phyloP scores from a whole-genome alignment of 805 yeast species.

The Cyberlindnera meyerae region DNA sequence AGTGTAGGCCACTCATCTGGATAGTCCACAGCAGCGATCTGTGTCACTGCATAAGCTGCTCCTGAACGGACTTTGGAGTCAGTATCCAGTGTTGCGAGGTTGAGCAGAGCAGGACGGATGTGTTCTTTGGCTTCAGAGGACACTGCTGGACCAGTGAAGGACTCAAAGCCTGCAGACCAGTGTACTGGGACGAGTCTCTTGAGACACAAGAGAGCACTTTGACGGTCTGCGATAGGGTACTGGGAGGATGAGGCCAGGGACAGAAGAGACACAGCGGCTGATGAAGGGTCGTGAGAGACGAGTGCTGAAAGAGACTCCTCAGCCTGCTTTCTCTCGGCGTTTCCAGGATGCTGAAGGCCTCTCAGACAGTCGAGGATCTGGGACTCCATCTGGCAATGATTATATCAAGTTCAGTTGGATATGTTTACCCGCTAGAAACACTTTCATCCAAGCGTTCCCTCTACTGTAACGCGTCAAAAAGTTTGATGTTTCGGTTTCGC shows the following conservation, averaged over 20 bases:
- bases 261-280: constrained; percentile 38
- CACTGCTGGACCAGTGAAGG: constrained; percentile 65
- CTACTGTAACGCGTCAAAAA: not conserved
- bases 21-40: constrained; percentile 81
- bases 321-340: constrained; percentile 31
- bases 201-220: constrained; percentile 60
- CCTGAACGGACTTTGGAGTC: constrained; percentile 60
- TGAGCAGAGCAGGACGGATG: constrained; percentile 48
- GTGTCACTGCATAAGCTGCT: constrained; percentile 71
- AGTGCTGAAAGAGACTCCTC: constrained; percentile 33
- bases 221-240: constrained; percentile 40
- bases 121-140: constrained; percentile 44
- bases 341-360: constrained; percentile 34
- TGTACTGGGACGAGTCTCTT: constrained; percentile 62
- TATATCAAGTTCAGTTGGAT: too few relatives aligned
- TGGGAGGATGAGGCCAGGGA: constrained; percentile 33
- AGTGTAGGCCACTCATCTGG: constrained; percentile 96
- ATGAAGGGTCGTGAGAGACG: constrained; percentile 46
- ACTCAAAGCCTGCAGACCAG: constrained; percentile 83
- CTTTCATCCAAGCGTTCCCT: too few relatives aligned
- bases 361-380: constrained; percentile 20
- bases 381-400: constrained; percentile 5
- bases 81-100: constrained; percentile 38
- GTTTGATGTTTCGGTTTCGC: too few relatives aligned
- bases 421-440: too few relatives aligned